These are phyloP conservation scores for Chloranthus sessilifolius DNA, from an alignment of 164 flowering plant genomes.

Conservation along the genomic window DNA sequence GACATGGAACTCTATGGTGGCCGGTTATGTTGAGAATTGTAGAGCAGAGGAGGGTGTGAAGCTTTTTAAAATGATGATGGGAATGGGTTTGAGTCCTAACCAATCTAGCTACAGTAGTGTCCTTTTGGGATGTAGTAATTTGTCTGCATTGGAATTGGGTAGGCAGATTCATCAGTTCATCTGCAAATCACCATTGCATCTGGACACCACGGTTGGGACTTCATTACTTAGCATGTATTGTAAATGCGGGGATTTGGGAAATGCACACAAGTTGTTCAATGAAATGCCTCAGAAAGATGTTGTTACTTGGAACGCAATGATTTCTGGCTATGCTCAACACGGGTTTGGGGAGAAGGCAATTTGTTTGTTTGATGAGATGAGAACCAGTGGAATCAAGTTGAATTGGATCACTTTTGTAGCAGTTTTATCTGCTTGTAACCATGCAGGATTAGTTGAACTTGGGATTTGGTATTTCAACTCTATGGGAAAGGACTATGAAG, in stretches of 20 bases:
- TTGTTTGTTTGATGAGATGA: conserved; percentile 22
- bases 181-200: conserved; percentile 14
- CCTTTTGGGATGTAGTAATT: conserved; percentile 22
- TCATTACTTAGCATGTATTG: conserved; percentile 29
- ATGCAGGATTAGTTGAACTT: conserved; percentile 26
- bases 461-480: conserved; percentile 21
- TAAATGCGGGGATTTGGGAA: conserved; percentile 25
- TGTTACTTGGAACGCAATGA: conserved; percentile 31
- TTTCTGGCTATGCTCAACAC: conserved; percentile 32
- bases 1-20: conserved; percentile 28
- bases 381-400: conserved; percentile 10
- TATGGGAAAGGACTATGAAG: conserved; percentile 19
- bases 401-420: conserved; percentile 30
- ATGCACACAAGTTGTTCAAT: conserved; percentile 17
- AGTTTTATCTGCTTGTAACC: conserved; percentile 28
- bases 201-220: conserved; percentile 17
- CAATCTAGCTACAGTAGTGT: conserved; percentile 22
- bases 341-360: conserved; percentile 25
- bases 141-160: conserved; percentile 21
- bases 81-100: conserved; percentile 12
- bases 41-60: conserved; percentile 21
- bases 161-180: conserved; percentile 24
- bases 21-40: conserved; percentile 24
- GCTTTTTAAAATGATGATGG: conserved; percentile 21
- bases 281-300: conserved; percentile 17